Base-by-base conservation (phyloP, 441 rosid genomes). In the Pelargonium citronellum region DNA sequence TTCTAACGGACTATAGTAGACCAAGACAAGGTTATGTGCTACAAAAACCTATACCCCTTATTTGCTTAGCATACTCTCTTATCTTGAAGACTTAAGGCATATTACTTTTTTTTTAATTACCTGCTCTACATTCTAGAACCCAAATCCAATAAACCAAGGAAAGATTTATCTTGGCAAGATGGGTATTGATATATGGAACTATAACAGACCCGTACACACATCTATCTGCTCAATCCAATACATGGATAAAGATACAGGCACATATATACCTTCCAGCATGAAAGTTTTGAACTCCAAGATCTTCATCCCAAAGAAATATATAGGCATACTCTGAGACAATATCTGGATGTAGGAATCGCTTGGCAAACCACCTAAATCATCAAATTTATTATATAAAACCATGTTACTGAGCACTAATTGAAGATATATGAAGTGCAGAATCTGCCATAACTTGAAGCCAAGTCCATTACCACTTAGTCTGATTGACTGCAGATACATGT, bases 291-390 rank as follows among this genome's bases (percentile, higher is more conserved):
- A 92, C 89, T 67, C 91, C 92, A 46, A 92, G 85, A 74, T 92
- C 97, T 84, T 92, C 98, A 75, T 91, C 97, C 98, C 98, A 92
- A 16, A 92, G 79, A 79, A 92, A 92, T 67, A 92, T 84, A 68
- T 89, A 92, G 6, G 78, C 83, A 67, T 88, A 92, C 66, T 82
- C 86, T 4, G 86, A 77, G 53, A 91, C 81, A 57, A 91, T 91
- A 83, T 91, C 92, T 0, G 94, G 97, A 75, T 91, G 97, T 66
- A 92, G 78, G 76, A 92, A 88, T 30, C 88, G 86, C 77, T 87
- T 83, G 12, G 86, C 87, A 67, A 86, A 86, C 98, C 96, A 92
- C 96, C 95, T 90, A 73, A 74, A 73, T 53, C 53, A 37, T 46
- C 30, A 73, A 69, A 24, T 5, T 7, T 17, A 7, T 17, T 13